These are phyloP conservation scores for Leccinum colubrinum DNA, from an alignment of 1,284 basidiomycete species.

Conservation along the genomic window DNA sequence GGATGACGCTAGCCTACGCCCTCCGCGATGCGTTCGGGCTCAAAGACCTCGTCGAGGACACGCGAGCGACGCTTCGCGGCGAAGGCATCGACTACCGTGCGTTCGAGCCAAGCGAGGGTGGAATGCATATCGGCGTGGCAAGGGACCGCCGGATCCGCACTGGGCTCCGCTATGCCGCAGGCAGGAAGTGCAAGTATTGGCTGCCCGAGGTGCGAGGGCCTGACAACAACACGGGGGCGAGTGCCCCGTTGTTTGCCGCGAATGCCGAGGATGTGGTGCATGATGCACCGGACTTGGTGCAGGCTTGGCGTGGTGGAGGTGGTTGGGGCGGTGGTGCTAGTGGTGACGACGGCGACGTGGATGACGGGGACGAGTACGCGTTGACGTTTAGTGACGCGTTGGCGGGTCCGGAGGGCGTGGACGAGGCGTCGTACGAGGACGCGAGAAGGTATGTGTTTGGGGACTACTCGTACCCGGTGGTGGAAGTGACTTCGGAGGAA, in stretches of 20 bases:
- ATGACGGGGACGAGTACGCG: constrained; percentile 46
- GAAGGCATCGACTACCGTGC: constrained; percentile 93
- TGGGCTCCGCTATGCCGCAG: constrained; percentile 87
- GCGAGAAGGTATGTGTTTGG: constrained; percentile 82
- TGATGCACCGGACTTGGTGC: constrained; percentile 51
- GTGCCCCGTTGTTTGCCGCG: constrained; percentile 71
- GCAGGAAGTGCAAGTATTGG: constrained; percentile 91
- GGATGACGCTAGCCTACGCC: constrained; percentile 86
- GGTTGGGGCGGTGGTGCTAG: not conserved
- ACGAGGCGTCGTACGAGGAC: constrained; percentile 71
- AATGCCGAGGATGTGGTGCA: constrained; percentile 72
- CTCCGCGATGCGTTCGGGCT: constrained; percentile 85
- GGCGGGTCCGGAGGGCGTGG: constrained; percentile 54
- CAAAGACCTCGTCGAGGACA: constrained; percentile 88
- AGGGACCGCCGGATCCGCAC: constrained; percentile 83
- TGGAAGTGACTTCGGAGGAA: constrained; percentile 80
- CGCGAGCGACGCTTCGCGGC: constrained; percentile 80
- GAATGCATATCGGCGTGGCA: constrained; percentile 84
- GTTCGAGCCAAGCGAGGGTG: constrained; percentile 94
- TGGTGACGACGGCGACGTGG: constrained; percentile 20
- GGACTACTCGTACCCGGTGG: constrained; percentile 89
- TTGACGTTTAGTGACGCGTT: constrained; percentile 43
- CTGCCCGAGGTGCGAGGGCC: constrained; percentile 58
- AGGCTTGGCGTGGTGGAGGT: constrained; percentile 23
- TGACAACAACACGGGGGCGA: constrained; percentile 50